Base-by-base conservation (phyloP, 108 stramenopile genomes). In the Cyclotella kingstonii region DNA sequence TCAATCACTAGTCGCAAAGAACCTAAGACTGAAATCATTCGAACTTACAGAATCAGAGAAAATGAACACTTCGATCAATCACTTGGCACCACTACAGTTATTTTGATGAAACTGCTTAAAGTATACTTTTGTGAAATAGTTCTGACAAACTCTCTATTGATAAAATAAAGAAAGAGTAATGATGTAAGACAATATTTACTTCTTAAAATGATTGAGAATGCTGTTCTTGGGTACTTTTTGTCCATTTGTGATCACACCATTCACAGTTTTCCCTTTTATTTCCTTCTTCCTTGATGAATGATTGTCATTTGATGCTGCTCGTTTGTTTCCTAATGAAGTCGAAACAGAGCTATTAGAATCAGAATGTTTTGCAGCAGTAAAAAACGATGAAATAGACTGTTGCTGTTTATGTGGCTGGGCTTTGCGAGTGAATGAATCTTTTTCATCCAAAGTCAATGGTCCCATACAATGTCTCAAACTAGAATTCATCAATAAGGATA, bases 371-470 rank as follows among this genome's bases (percentile, higher is more conserved):
- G 65, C 34, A 23, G 68, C 58, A 14, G 60, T 56, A 62, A 96
- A 84, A 59, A 92, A 96, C 5, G 89, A 79, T 27, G 81, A 57
- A 23, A 96, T 93, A 0, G 83, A 78, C 23, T 61, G 43, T 57
- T 93, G 92, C 44, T 64, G 63, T 45, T 94, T 96, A 78, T 96
- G 95, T 5, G 95, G 95, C 65, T 96, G 95, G 17, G 90, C 61
- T 54, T 76, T 86, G 33, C 77, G 78, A 14, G 89, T 94, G 10
- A 56, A 15, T 8, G 70, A 49, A 61, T 84, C 79, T 8, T 54
- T 60, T 19, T 52, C 65, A 25, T 77, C 38, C 53, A 85, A 35
- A 11, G 25, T 28, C 39, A 73, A 39, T 10, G 36, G 48, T 48
- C 68, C 61, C 18, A 57, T 15, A 5, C 28, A 26, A 12, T 51